A percentile compares a stretch with the other conserved stretches of the same genome.
phyloP scores from a whole-genome alignment of 805 yeast genomes.

The Lachancea kluyveri region DNA sequence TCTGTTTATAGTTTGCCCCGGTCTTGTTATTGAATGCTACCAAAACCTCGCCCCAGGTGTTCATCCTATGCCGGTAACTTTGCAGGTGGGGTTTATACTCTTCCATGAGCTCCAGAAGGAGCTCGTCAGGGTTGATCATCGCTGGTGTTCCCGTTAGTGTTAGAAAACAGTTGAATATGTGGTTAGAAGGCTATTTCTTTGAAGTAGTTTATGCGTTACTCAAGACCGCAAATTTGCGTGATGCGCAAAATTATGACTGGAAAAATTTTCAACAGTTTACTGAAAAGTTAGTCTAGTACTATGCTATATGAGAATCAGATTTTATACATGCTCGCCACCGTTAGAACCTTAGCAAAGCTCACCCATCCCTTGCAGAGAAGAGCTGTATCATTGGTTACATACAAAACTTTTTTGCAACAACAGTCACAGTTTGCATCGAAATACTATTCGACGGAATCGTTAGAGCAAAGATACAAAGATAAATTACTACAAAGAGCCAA shows the following conservation, averaged over 20 bases:
- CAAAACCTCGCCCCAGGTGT: slow-evolving; percentile 24
- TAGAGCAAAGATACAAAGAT: slow-evolving; percentile 28
- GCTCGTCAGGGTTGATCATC: slow-evolving; percentile 14
- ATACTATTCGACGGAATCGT: slow-evolving; percentile 19
- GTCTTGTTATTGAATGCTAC: slow-evolving; percentile 21
- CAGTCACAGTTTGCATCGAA: slow-evolving; percentile 2
- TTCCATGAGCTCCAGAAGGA: slow-evolving; percentile 19
- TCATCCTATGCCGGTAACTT: slow-evolving; percentile 19
- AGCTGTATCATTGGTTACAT: slow-evolving; percentile 7
- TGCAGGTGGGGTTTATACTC: slow-evolving; percentile 26
- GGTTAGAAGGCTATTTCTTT: too few relatives aligned
- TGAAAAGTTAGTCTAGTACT: too few relatives aligned
- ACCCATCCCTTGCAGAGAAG: too few relatives aligned
- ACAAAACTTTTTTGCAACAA: slow-evolving; percentile 3
- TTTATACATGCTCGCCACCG: too few relatives aligned
- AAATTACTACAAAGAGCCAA: slow-evolving; percentile 35
- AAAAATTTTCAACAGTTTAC: too few relatives aligned
- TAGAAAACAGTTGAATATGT: too few relatives aligned
- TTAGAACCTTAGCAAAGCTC: too few relatives aligned
- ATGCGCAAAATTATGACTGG: too few relatives aligned
- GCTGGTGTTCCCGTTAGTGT: too few relatives aligned
- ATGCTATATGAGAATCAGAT: too few relatives aligned
- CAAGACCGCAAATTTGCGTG: not conserved
- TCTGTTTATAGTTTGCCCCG: slow-evolving; percentile 22
- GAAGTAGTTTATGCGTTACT: not conserved